Evolutionary conservation across 2,329 filamentous ascomycete species (phyloP).

Genomic region (Leptographium radiaticola): DNA sequence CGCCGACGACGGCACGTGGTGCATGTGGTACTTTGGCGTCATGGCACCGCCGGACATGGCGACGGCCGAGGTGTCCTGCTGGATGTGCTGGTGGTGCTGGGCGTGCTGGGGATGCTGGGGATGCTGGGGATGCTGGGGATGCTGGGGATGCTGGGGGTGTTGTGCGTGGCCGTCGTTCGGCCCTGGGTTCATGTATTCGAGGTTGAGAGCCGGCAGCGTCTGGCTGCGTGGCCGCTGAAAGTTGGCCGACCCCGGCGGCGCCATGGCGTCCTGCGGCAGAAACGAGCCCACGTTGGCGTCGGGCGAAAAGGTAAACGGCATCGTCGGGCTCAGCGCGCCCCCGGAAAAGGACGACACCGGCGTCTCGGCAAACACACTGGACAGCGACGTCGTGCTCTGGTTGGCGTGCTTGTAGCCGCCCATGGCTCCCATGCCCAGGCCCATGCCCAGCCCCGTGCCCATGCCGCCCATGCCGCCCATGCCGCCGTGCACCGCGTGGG

Average conservation of each 20-base stretch:
- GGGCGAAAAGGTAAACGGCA: constrained; percentile 63
- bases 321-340: constrained; percentile 59
- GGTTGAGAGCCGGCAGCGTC: constrained; percentile 64
- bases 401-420: constrained; percentile 48
- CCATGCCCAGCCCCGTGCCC: constrained; percentile 18
- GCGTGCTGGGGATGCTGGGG: constrained; percentile 46
- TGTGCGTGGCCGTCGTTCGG: constrained; percentile 24
- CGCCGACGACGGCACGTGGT: constrained; percentile 30
- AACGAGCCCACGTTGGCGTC: constrained; percentile 60
- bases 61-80: constrained; percentile 35
- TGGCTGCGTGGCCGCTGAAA: constrained; percentile 73
- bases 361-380: constrained; percentile 53
- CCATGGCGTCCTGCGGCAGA: constrained; percentile 25
- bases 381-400: constrained; percentile 53
- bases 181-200: constrained; percentile 40
- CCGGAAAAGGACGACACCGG: constrained; percentile 55
- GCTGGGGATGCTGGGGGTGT: constrained; percentile 19
- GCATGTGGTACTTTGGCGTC: constrained; percentile 10
- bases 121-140: constrained; percentile 23
- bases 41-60: not conserved
- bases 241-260: constrained; percentile 29
- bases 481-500: not conserved
- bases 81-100: constrained; percentile 23
- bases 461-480: not conserved
- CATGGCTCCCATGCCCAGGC: constrained; percentile 12